These are phyloP conservation scores for Aquilaria malaccensis DNA, from an alignment of 345 rosid genomes.

Conservation along the genomic window DNA sequence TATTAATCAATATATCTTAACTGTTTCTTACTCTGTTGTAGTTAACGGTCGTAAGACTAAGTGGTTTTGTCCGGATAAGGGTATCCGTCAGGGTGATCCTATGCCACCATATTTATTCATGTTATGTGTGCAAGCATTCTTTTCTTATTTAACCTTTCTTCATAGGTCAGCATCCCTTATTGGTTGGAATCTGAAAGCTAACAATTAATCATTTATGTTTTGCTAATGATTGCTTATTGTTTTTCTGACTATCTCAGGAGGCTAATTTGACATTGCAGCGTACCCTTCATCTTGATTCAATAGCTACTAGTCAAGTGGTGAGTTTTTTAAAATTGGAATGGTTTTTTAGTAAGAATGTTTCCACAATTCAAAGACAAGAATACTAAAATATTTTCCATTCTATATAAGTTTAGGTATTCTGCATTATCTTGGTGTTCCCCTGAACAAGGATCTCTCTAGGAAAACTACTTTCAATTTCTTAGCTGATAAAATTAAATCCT, in stretches of 20 bases:
- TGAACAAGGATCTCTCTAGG: too few relatives aligned
- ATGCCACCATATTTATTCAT: not conserved
- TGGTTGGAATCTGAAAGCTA: not conserved
- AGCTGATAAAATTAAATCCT: too few relatives aligned
- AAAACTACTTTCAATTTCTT: too few relatives aligned
- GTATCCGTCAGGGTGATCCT: not conserved
- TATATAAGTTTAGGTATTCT: too few relatives aligned
- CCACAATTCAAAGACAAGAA: too few relatives aligned
- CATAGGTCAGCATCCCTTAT: not conserved
- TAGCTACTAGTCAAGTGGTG: not conserved
- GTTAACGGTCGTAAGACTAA: not conserved
- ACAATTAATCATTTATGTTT: not conserved
- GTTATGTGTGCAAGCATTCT: not conserved
- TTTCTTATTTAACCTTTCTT: too few relatives aligned
- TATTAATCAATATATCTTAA: too few relatives aligned
- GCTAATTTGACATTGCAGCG: not conserved
- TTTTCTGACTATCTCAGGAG: too few relatives aligned
- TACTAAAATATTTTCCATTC: not conserved
- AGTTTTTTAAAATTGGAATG: not conserved
- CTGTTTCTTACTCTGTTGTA: not conserved
- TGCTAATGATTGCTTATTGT: not conserved
- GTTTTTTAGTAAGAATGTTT: not conserved
- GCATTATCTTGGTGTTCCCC: too few relatives aligned
- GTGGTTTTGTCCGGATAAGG: not conserved
- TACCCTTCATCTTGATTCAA: not conserved